Base-by-base conservation (phyloP, 192 early-diverging fungal species). In the Backusella parvicylindrica region DNA sequence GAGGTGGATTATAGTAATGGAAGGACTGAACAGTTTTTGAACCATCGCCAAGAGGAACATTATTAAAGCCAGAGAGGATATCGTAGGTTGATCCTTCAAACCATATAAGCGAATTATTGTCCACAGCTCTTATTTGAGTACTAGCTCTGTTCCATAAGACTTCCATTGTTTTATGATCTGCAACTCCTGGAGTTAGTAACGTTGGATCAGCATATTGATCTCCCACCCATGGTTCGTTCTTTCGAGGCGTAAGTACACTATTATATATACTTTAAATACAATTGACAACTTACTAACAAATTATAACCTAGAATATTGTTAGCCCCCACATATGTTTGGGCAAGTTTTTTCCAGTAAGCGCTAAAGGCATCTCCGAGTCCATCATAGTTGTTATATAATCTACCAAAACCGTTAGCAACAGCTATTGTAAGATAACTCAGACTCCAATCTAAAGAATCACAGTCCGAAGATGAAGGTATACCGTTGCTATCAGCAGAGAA, bases 31-130 rank as follows among this genome's bases (percentile, higher is more conserved):
- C 85, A 4, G 85, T 83, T 37, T 82, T 79, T 65, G 83, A 79
- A n/a, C 79, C 82, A 63, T 82, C 80, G 13, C 86, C 88, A 18
- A 83, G 77, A 64, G 88, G 86, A 2, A 88, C 86, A 41, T 79
- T 81, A 38, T 85, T 84, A 68, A 83, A 85, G 0, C 75, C 78
- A n/a, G 63, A 73, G 0, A 75, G 50, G 28, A 83, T 82, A 72
- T 88, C 88, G 53, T 77, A 89, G 6, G 88, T 88, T 3, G 81
- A 78, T 23, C 85, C 86, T 65, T 89, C 88, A 73, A 89, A 91
- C 64, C 83, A 84, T 26, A 91, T 74, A 37, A 91, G 56, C 1
- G 86, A 85, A 21, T 82, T 81, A 26, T 79, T 82, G 35, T 89
- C 85, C 9, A 87, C 87, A 18, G 79, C 71, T 21, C 88, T 83